A percentile compares a stretch with the other conserved stretches of the same genome.
phyloP scores from a whole-genome alignment of 176 grass and related monocot genomes.

The Oryza meridionalis region DNA sequence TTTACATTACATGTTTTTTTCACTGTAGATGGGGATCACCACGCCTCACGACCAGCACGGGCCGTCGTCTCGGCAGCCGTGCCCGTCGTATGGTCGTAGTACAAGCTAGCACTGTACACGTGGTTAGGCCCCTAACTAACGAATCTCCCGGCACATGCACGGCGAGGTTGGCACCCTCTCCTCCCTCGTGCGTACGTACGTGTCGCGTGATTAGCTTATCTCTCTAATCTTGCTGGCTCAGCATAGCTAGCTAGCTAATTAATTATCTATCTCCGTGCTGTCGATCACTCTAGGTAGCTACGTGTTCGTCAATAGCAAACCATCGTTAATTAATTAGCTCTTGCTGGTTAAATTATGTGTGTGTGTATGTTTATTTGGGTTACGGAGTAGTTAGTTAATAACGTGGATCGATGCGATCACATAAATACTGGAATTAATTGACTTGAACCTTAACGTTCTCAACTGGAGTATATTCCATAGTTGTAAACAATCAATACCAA shows the following conservation, averaged over 20 bases:
- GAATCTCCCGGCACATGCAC: slow-evolving; percentile 52
- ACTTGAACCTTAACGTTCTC: neutral
- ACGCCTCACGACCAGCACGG: neutral
- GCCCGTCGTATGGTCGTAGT: neutral
- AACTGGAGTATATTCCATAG: too few relatives aligned
- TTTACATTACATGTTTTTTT: too few relatives aligned
- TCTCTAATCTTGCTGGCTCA: neutral
- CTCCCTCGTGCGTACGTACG: neutral
- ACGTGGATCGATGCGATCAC: neutral
- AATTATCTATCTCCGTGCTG: too few relatives aligned
- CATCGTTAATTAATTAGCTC: neutral
- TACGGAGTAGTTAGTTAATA: neutral
- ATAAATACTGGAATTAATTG: neutral
- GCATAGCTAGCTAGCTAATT: neutral
- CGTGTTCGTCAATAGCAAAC: neutral
- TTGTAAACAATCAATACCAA: too few relatives aligned
- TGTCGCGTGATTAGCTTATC: slow-evolving; percentile 29
- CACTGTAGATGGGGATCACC: too few relatives aligned
- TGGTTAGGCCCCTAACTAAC: slow-evolving; percentile 13
- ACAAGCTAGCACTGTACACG: neutral
- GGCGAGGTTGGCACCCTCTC: neutral
- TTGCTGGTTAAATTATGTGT: neutral
- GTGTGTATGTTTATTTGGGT: too few relatives aligned
- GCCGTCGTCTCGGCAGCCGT: neutral
- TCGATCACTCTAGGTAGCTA: neutral